phyloP scores from a whole-genome alignment of 495 filamentous ascomycete genomes.

The Daldinia caldariorum region DNA sequence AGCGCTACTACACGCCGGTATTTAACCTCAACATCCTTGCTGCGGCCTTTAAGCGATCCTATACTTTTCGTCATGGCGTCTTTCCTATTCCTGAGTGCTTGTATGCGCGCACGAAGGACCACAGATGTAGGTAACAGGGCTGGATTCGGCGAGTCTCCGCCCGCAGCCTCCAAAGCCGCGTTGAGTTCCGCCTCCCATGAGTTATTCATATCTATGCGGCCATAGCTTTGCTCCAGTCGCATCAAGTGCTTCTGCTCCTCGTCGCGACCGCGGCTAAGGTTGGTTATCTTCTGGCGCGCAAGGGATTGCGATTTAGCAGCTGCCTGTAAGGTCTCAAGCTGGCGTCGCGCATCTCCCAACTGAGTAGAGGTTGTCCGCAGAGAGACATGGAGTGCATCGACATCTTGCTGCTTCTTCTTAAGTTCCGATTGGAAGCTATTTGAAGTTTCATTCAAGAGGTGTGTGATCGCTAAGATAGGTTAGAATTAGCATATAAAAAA shows the following conservation, averaged over 20 bases:
- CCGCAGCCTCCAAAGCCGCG: conserved; percentile 37
- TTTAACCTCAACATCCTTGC: conserved; percentile 72
- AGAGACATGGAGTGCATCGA: conserved; percentile 77
- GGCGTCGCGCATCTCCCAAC: conserved; percentile 76
- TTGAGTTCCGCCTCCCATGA: conserved; percentile 55
- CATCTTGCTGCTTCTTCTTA: conserved; percentile 79
- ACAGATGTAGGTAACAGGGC: conserved; percentile 50
- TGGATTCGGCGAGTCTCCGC: conserved; percentile 27
- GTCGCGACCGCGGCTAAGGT: conserved; percentile 58
- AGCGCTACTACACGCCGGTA: conserved; percentile 75
- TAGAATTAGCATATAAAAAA: conserved; percentile 11
- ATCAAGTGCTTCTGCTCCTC: conserved; percentile 59
- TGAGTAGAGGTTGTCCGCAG: conserved; percentile 83
- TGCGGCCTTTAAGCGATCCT: conserved; percentile 64
- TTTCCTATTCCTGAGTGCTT: conserved; percentile 63
- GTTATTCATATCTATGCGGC: conserved; percentile 46
- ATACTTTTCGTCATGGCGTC: conserved; percentile 68
- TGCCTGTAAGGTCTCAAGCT: conserved; percentile 71
- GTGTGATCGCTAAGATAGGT: conserved; percentile 67
- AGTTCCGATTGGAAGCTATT: conserved; percentile 78
- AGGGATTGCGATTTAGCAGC: conserved; percentile 60
- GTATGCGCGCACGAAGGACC: conserved; percentile 56
- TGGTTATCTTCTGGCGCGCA: conserved; percentile 56
- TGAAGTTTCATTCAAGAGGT: conserved; percentile 77
- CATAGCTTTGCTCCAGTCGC: conserved; percentile 53